These are phyloP conservation scores for Pseudocercospora vitis DNA, from an alignment of 2,329 filamentous ascomycete species.

Conservation along the genomic window DNA sequence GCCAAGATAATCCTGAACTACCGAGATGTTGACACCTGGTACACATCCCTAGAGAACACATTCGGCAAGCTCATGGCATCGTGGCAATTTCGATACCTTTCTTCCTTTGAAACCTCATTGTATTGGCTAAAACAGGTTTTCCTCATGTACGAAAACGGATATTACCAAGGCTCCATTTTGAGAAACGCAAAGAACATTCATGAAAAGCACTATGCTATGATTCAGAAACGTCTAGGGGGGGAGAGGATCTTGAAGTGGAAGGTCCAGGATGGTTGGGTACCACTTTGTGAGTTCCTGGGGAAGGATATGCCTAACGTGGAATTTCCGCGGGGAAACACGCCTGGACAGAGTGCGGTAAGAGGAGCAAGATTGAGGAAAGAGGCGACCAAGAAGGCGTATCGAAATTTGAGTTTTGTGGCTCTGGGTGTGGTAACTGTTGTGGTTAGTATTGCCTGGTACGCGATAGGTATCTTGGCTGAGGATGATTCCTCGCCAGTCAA, in stretches of 20 bases:
- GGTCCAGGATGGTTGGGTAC: constrained; percentile 5
- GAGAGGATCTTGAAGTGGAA: neutral
- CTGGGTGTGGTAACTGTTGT: neutral
- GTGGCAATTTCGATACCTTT: neutral
- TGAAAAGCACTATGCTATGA: neutral
- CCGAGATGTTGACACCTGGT: neutral
- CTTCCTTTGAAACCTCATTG: neutral
- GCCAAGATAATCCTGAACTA: constrained; percentile 4
- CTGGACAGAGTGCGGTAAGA: neutral
- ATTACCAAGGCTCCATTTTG: neutral
- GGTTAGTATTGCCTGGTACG: too few relatives aligned
- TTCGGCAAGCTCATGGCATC: neutral
- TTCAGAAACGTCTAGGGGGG: neutral
- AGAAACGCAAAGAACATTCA: neutral
- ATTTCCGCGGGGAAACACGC: constrained; percentile 2
- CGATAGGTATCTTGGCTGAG: too few relatives aligned
- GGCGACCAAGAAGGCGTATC: neutral
- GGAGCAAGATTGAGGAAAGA: neutral
- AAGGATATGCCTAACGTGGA: neutral
- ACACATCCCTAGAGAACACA: neutral
- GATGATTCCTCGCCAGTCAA: too few relatives aligned
- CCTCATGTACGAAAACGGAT: neutral
- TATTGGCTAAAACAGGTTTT: neutral
- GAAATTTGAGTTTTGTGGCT: neutral
- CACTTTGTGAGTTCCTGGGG: neutral